Evolutionary conservation across 2,329 filamentous ascomycete species (phyloP).

Genomic region (Fusarium setosum): DNA sequence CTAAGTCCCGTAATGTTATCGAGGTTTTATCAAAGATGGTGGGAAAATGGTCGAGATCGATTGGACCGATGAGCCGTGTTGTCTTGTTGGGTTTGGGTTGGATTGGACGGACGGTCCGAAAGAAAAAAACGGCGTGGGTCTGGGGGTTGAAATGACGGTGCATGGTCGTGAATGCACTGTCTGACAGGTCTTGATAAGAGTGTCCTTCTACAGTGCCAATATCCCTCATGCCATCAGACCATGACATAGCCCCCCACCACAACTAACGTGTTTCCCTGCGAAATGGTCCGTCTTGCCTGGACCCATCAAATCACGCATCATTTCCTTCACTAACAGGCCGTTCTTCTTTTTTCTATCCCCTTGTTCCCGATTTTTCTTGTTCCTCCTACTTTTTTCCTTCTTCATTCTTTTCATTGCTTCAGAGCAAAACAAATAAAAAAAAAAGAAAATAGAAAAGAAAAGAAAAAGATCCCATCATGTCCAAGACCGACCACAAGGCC

Average conservation of each 20-base stretch:
- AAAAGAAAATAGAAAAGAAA: slow-evolving; percentile 1
- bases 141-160: slow-evolving; percentile 8
- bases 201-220: slow-evolving; percentile 12
- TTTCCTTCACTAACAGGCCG: slow-evolving; percentile 35
- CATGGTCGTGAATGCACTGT: slow-evolving; percentile 25
- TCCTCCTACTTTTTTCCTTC: slow-evolving; percentile 24
- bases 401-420: slow-evolving; percentile 30
- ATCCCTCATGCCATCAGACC: slow-evolving; percentile 19
- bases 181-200: fast-evolving
- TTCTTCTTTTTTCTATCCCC: slow-evolving; percentile 23
- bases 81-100: too few relatives aligned
- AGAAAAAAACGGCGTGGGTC: slow-evolving; percentile 10
- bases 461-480: slow-evolving; percentile 52
- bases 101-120: slow-evolving; percentile 36
- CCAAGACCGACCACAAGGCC: slow-evolving; percentile 68
- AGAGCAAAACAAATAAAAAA: slow-evolving; percentile 5
- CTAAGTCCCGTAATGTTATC: slow-evolving; percentile 30
- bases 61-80: slow-evolving; percentile 38
- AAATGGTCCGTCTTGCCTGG: slow-evolving; percentile 34
- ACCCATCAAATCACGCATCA: slow-evolving; percentile 48
- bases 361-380: slow-evolving; percentile 20
- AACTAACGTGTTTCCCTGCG: slow-evolving; percentile 42
- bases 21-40: slow-evolving; percentile 23
- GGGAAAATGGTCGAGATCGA: slow-evolving; percentile 36
- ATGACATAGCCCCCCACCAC: slow-evolving; percentile 43